These are phyloP conservation scores for Clavispora phyllophila DNA, from an alignment of 805 yeast species.

Conservation along the genomic window DNA sequence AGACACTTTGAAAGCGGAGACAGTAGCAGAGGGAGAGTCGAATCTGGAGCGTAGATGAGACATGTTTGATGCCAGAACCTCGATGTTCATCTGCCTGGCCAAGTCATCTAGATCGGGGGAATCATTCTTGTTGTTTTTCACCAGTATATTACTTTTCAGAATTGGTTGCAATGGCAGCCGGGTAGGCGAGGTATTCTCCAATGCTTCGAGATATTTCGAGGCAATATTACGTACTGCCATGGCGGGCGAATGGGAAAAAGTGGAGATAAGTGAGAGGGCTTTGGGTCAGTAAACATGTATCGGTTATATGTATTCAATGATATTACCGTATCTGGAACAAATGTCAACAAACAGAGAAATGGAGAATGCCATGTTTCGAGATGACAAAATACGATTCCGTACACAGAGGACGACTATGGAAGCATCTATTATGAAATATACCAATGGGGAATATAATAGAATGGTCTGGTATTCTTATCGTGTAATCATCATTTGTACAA, in stretches of 20 bases:
- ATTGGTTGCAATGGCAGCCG: slow-evolving; percentile 28
- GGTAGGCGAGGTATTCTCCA: slow-evolving; percentile 23
- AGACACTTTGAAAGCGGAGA: slow-evolving; percentile 36
- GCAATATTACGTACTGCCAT: slow-evolving; percentile 27
- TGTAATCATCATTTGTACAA: not conserved
- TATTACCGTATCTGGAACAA: slow-evolving; percentile 3
- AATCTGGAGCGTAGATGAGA: slow-evolving; percentile 28
- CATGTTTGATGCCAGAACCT: slow-evolving; percentile 20
- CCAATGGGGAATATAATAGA: not conserved
- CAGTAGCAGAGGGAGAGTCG: slow-evolving; percentile 40
- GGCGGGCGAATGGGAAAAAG: slow-evolving; percentile 19
- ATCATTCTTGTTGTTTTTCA: slow-evolving; percentile 15
- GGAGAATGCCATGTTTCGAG: not conserved
- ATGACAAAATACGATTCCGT: not conserved
- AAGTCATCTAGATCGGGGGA: slow-evolving; percentile 32
- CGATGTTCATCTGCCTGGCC: slow-evolving; percentile 33
- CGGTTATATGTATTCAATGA: not conserved
- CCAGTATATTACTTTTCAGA: slow-evolving; percentile 3
- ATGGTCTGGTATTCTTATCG: not conserved
- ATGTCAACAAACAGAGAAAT: slow-evolving; percentile 1
- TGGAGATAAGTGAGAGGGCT: slow-evolving; percentile 12
- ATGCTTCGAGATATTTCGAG: slow-evolving; percentile 30
- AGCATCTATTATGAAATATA: not conserved
- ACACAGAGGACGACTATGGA: not conserved
- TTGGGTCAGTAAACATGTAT: not conserved